These are phyloP conservation scores for Colletotrichum sp. DNA, from an alignment of 2,329 filamentous ascomycete species.

Conservation along the genomic window DNA sequence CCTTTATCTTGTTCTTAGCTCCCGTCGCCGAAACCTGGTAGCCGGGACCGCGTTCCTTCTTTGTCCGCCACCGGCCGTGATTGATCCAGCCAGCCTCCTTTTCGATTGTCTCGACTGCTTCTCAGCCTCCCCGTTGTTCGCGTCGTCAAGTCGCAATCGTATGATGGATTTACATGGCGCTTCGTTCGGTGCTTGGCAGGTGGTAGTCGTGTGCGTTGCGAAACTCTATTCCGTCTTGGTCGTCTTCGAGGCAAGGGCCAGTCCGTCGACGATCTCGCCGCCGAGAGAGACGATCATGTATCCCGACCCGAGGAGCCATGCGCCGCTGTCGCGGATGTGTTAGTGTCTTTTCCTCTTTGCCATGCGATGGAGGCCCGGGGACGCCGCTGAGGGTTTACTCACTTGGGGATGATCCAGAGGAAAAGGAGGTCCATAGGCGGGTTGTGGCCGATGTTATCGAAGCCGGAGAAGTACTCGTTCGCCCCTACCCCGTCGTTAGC, in stretches of 20 bases:
- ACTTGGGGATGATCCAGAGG: slow-evolving; percentile 67
- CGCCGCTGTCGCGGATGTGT: slow-evolving; percentile 43
- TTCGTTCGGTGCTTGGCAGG: neutral
- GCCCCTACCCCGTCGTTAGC: slow-evolving; percentile 44
- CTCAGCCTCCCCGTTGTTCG: neutral
- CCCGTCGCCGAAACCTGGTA: neutral
- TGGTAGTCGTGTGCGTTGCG: neutral
- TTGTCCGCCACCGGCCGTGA: neutral
- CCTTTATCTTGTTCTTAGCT: neutral
- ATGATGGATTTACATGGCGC: neutral
- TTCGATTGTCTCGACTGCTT: neutral
- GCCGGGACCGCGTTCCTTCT: neutral
- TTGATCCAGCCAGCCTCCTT: neutral
- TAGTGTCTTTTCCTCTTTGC: neutral
- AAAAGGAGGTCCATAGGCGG: slow-evolving; percentile 45
- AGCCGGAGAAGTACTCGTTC: slow-evolving; percentile 61
- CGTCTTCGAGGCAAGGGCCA: slow-evolving; percentile 42
- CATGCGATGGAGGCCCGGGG: neutral
- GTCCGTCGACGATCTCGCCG: slow-evolving; percentile 51
- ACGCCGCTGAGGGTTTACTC: slow-evolving; percentile 28
- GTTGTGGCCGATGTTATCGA: slow-evolving; percentile 65
- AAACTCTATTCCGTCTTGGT: slow-evolving; percentile 44
- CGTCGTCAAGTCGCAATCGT: neutral
- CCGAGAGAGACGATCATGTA: slow-evolving; percentile 58
- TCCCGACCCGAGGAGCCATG: slow-evolving; percentile 58